These are phyloP conservation scores for Avena eriantha DNA, from an alignment of 176 grass and related monocot genomes.

Conservation along the genomic window DNA sequence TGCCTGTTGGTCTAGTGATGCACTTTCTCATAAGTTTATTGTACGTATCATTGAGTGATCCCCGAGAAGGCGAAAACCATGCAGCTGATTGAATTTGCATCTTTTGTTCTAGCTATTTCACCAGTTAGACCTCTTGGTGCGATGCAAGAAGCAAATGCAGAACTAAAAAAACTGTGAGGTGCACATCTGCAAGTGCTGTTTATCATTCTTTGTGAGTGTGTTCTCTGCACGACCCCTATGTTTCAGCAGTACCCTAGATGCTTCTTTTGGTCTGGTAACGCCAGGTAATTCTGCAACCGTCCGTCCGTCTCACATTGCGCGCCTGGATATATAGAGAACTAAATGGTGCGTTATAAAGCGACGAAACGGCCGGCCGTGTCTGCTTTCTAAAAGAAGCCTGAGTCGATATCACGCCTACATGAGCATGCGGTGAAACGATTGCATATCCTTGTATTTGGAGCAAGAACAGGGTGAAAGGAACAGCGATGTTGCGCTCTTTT, in stretches of 20 bases:
- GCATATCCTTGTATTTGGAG: slow-evolving; percentile 9
- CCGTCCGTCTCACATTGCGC: not conserved
- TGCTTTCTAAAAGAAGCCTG: not conserved
- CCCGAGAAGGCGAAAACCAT: not conserved
- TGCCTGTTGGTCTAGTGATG: not conserved
- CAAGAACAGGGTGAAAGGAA: not conserved
- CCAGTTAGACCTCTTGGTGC: not conserved
- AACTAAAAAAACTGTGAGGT: too few relatives aligned
- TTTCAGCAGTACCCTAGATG: not conserved
- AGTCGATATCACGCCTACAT: not conserved
- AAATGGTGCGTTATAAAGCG: not conserved
- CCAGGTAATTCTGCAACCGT: not conserved
- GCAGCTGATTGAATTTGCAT: not conserved
- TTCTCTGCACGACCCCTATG: not conserved
- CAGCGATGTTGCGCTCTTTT: not conserved
- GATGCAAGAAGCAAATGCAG: not conserved
- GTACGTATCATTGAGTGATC: slow-evolving; percentile 4
- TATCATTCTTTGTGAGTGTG: not conserved
- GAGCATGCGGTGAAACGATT: not conserved
- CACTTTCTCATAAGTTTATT: not conserved
- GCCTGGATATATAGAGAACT: not conserved
- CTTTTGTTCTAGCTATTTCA: not conserved
- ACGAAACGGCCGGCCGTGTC: not conserved
- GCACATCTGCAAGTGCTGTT: not conserved
- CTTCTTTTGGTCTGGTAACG: slow-evolving; percentile 28